These are phyloP conservation scores for Botrytis tulipae DNA, from an alignment of 2,329 filamentous ascomycete species.

Conservation along the genomic window DNA sequence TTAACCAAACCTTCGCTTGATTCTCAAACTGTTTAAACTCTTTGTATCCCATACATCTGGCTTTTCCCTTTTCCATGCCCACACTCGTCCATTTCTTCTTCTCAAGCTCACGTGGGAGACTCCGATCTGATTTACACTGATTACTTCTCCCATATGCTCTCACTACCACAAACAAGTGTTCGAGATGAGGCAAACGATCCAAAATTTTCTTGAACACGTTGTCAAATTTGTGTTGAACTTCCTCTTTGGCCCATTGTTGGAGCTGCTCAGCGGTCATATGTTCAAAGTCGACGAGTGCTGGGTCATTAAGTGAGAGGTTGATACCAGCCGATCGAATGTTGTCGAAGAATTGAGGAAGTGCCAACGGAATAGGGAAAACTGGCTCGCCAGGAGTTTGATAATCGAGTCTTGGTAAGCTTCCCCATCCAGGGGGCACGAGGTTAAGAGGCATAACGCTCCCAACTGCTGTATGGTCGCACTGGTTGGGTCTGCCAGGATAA, in stretches of 20 bases:
- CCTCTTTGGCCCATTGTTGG: not conserved
- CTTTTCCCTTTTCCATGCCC: not conserved
- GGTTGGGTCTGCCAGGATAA: not conserved
- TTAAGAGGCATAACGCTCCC: no score
- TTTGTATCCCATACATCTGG: not conserved
- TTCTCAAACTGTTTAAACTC: not conserved
- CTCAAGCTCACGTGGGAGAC: not conserved
- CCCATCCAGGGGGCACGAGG: no score
- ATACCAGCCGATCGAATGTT: slow-evolving; percentile 10
- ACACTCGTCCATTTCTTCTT: not conserved
- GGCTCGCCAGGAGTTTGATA: not conserved
- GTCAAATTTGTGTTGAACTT: not conserved
- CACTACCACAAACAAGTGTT: not conserved
- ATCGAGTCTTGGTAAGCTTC: not conserved
- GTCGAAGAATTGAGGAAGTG: not conserved
- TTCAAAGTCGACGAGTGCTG: not conserved
- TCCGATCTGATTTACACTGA: no score
- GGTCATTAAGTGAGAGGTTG: not conserved
- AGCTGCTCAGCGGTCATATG: not conserved
- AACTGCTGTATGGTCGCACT: no score
- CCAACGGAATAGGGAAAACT: not conserved
- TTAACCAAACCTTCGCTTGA: not conserved
- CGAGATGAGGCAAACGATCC: not conserved
- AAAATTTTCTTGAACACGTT: not conserved
- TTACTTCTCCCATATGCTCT: not conserved